Evolutionary conservation across 805 yeast species (phyloP), one percentile per base, ranked within the genome.

Genomic region (Metschnikowia aberdeeniae): DNA sequence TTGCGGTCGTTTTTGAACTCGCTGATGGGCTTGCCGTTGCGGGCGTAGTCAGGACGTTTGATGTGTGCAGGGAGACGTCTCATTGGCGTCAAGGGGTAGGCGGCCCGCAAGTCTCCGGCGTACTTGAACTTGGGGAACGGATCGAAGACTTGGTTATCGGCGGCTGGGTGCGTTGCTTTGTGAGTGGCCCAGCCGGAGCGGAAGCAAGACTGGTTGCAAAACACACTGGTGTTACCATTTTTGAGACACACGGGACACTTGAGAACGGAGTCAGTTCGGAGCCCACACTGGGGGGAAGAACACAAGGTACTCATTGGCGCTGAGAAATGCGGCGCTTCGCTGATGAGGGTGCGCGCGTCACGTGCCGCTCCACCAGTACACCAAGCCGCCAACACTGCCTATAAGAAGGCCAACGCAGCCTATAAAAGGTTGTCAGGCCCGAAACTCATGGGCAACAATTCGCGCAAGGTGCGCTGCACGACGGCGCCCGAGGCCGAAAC

Each of bases 191-290:
- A 86, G 36, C 79, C 70, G 37, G 84, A 68, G 60, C 85, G 80
- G 70, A 88, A 92, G 65, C 99, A 92, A 1, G 68, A 67, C 53
- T 90, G 96, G 59, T 82, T 77, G 69, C 99, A 93, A 66, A 92
- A 93, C 14, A 75, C 75, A 40, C 78, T 70, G 34, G 74, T 70
- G 40, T 78, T 55, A 12, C 81, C 87, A 49, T 75, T 75, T 60
- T 93, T 90, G 50, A 93, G 67, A 66, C 99, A 93, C 12, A 90
- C 73, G 0, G 99, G 99, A 64, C 99, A 93, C 62, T 89, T 89
- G 53, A 93, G 72, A 34, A 75, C 66, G 17, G 95, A 84, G 3
- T 71, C 71, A 11, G 96, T 89, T 31, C 74, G 77, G 57, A 89
- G 89, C 17, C 93, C 93, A 71, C 99, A 93, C 56, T 80, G 86